Percentiles rank a stretch among this genome's conserved stretches.
phyloP scores from a whole-genome alignment of 1,284 basidiomycete genomes.

The Pulchroboletus neoregius region DNA sequence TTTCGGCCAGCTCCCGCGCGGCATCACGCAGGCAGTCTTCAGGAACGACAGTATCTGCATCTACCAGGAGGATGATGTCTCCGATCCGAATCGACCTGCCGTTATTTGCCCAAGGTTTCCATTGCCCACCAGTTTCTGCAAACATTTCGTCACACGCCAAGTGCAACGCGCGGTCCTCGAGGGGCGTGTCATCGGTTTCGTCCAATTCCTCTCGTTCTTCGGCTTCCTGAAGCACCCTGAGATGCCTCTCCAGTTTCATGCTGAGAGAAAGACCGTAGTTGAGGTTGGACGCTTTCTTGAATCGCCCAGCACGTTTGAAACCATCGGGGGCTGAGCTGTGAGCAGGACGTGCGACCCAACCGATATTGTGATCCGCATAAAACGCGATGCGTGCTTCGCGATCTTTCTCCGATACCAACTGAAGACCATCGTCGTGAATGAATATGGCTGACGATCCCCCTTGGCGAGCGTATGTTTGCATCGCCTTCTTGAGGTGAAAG shows the following conservation, averaged over 20 bases:
- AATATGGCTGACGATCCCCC: slow-evolving; percentile 81
- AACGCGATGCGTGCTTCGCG: slow-evolving; percentile 66
- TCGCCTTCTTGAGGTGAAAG: slow-evolving; percentile 75
- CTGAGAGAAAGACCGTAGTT: slow-evolving; percentile 77
- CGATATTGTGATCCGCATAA: slow-evolving; percentile 78
- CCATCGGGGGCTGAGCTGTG: slow-evolving; percentile 52
- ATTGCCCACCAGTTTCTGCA: slow-evolving; percentile 48
- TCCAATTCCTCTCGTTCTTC: slow-evolving; percentile 33
- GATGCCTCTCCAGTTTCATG: slow-evolving; percentile 73
- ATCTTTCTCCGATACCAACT: slow-evolving; percentile 56
- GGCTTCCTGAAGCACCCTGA: slow-evolving; percentile 47
- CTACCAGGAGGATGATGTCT: slow-evolving; percentile 67
- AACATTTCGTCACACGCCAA: slow-evolving; percentile 66
- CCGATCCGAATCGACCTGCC: slow-evolving; percentile 57
- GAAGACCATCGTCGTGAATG: slow-evolving; percentile 76
- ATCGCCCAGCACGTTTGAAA: slow-evolving; percentile 80
- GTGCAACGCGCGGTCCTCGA: slow-evolving; percentile 62
- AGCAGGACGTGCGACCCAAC: slow-evolving; percentile 84
- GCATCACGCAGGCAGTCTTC: slow-evolving; percentile 85
- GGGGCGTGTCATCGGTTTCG: slow-evolving; percentile 28
- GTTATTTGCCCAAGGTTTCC: slow-evolving; percentile 65
- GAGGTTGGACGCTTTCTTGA: slow-evolving; percentile 91
- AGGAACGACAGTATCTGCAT: slow-evolving; percentile 81
- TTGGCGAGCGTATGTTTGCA: slow-evolving; percentile 82
- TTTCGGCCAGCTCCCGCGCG: slow-evolving; percentile 73